Base-by-base conservation (phyloP, 1,139 yeast species). In the Sugiyamaella grinbergsii region DNA sequence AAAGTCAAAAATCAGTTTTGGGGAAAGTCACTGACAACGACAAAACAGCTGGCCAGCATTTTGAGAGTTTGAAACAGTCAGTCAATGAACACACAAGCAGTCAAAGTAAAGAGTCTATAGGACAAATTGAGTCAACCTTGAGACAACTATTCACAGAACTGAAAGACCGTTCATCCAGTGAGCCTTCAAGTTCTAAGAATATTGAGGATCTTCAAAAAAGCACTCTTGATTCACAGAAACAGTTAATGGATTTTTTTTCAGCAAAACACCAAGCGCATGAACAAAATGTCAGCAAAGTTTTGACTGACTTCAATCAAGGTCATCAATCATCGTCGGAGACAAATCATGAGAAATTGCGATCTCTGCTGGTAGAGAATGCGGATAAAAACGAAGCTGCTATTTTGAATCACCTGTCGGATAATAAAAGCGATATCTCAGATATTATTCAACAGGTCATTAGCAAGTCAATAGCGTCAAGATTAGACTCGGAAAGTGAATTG, bases 361-460 rank as follows among this genome's bases (percentile, higher is more conserved):
- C 28, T 20, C 11, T 36, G 16, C 10, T 36, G 20, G 20, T 6
- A 6, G 37, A 33, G 11, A 33, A 6, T 33, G 10, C 11, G 5
- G 10, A 6, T 4, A 33, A 33, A 33, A 6, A 16, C 16, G 37
- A 39, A 51, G 31, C 19, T 44, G n/a, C 44, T 41, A 5, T 44
- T 23, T 39, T 37, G 18, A 36, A 37, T 23, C 23, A 34, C 15
- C 40, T 39, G n/a, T 34, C 39, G 26, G 29, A 23, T 16, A 39
- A 23, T 2, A 39, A 51, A 1, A 54, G 51, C 23, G 50, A 51
- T 11, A 39, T 54, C 23, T 52, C 46, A 5, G 41, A 37, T 5
- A 34, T 46, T 18, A 18, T 50, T 20, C 19, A 16, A 15, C 19
- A 28, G 23, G 18, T 23, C 6, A 22, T 33, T 5, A 18, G 18